Base-by-base conservation (phyloP, 768 basidiomycete genomes). In the Gloeophyllum trabeum region DNA sequence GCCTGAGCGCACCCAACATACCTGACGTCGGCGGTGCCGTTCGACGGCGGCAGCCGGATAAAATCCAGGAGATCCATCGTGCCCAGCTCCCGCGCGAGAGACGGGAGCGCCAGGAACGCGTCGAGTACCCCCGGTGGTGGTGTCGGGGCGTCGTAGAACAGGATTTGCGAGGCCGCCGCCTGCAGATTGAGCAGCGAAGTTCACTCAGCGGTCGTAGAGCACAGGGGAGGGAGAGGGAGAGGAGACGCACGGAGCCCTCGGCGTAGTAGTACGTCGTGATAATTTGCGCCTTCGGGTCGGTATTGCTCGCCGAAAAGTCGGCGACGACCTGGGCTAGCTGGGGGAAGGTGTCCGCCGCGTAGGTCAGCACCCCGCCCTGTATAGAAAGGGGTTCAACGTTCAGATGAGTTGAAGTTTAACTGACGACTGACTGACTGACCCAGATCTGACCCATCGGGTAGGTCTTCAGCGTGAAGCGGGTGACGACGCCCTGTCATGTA, bases 101-200 rank as follows among this genome's bases (percentile, higher is more conserved):
- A 7, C 28, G 42, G 42, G 7, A 44, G 12, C 36, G 20, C 30
- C 4, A 53, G 39, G 28, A 53, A 42, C 21, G 48, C 50, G 1
- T 51, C 50, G 24, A 53, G 51, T 1, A 46, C 24, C 6, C 46
- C 48, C 1, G 19, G 38, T 4, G 48, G 42, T 13, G 48, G 46
- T 4, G 40, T 40, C 1, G 52, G 50, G 0, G 38, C 50, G 24
- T 53, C 48, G 35, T 53, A 53, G 26, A 49, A 53, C n/a, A n/a
- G n/a, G 7, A 49, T 7, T 13, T 41, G 20, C 7, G 41, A n/a
- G n/a, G n/a, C n/a, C n/a, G n/a, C n/a, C 20, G 3, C 20, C 12
- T 25, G 23, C 25, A n/a, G 23, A 30, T 4, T 28, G 7, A 19
- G 20, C 20, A 26, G 41, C 16, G 4, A 19, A 24, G 7, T 13